Base-by-base conservation (phyloP, 768 basidiomycete genomes). In the Termitomyces sp. region DNA sequence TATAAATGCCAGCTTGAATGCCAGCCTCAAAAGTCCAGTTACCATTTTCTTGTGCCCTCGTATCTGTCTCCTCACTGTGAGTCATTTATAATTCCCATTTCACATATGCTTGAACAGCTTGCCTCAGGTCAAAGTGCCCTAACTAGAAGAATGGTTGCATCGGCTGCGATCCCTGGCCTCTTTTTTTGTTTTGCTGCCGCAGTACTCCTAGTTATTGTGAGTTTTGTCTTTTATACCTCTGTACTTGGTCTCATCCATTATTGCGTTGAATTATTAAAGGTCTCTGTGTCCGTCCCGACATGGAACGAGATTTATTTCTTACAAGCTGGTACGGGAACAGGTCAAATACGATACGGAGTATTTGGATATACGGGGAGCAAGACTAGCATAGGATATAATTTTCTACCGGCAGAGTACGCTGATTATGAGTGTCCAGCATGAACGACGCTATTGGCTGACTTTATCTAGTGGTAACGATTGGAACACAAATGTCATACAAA, bases 271-370 rank as follows among this genome's bases (percentile, higher is more conserved):
- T 14, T 52, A 20, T 1, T 8, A 8, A 18, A 87, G 86, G 86
- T 83, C 3, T 90, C 84, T 29, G 82, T 92, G 22, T 86, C 88
- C 16, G 71, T 80, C 50, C 90, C 91, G 47, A 88, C 85, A 63
- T 93, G 90, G 92, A 66, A 86, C 42, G 66, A 67, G 24, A 75
- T 93, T 46, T 86, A 80, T 20, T 92, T 90, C 75, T 77, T 94
- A 42, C 71, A 82, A 53, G 82, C 82, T 24, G 73, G 72, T 8
- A 60, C 67, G 12, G 75, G 72, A 67, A 68, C 24, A n/a, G 51
- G 14, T 58, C 72, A 63, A 74, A 73, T 56, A 44, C 78, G 78
- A 59, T 92, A 86, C 64, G 92, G 92, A 63, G 81, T 87, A n/a
- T 90, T 91, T 66, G 91, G 91, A 4, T 84, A 77, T 70, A 88